Evolutionary conservation across 805 yeast genomes (phyloP), one percentile per base, ranked within the genome.

Genomic region (Hemisphaericaspora nanyangensis): DNA sequence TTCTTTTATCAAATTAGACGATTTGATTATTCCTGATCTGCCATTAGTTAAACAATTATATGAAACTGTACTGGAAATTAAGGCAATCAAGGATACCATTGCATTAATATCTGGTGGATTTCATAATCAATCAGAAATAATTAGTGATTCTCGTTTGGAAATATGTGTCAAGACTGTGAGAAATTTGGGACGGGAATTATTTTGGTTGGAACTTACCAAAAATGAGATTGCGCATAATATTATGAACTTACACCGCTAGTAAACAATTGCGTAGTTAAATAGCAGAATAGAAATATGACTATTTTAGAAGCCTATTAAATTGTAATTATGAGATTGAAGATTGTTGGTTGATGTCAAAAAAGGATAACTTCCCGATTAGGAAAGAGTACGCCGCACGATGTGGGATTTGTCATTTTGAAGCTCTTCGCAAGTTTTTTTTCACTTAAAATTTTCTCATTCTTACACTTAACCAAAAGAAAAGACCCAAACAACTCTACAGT

Each of bases 41-140:
- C 58, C 59, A 5, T 45, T 65, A 27, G 67, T 73, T 39, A 71
- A 75, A 40, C 95, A 86, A 55, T 55, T 83, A 11, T 82, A 84
- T 52, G 74, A 74, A 16, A 62, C 82, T 1, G 76, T 77, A 0
- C 74, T 89, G 15, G 81, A 77, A 29, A 85, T 84, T 37, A 70
- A 73, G 43, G 85, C 95, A 1, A 72, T 81, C n/a, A 74, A 75
- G 22, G 96, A 90, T 53, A 68, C 90, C 0, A 52, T 76, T 10
- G 69, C 74, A 40, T 69, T 79, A 8, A 63, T 89, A 7, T 74
- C 77, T 5, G 76, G 79, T 16, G 72, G 77, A 4, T 76, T 65
- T 37, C 51, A 52, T 2, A 44, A 55, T 3, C 57, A 60, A 39
- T 47, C 50, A 1, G 72, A 68, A 44, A 35, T 66, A 3, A 58